phyloP scores from a whole-genome alignment of 1,284 basidiomycete species.

The Ceratobasidium sp. region DNA sequence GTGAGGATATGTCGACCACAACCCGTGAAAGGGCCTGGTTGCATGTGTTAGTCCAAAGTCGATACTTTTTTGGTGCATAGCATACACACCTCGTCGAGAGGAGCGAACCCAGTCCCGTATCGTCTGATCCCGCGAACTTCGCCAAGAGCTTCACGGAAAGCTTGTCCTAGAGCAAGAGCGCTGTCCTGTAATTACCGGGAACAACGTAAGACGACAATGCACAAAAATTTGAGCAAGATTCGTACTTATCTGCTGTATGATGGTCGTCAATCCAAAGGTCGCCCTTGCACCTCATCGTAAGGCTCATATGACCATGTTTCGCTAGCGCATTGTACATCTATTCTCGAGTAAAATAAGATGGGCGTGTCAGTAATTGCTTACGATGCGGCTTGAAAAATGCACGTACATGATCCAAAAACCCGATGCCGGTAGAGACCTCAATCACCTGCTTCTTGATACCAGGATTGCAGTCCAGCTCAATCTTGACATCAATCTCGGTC shows the following conservation, averaged over 20 bases:
- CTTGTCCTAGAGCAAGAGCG: constrained; percentile 90
- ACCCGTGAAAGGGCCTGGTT: constrained; percentile 89
- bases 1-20: constrained; percentile 97
- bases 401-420: constrained; percentile 95
- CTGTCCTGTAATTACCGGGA: constrained; percentile 75
- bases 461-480: constrained; percentile 84
- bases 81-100: constrained; percentile 86
- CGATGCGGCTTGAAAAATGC: constrained; percentile 3
- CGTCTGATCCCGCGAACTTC: constrained; percentile 94
- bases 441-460: constrained; percentile 76
- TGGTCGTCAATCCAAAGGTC: constrained; percentile 99
- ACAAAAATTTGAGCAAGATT: background rate
- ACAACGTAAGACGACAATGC: background rate
- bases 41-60: constrained; percentile 34
- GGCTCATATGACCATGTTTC: constrained; percentile 91
- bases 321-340: constrained; percentile 96
- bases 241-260: constrained; percentile 90
- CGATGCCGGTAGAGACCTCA: constrained; percentile 91
- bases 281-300: constrained; percentile 90
- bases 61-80: too few relatives aligned
- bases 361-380: too few relatives aligned
- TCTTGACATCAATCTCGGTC: constrained; percentile 83
- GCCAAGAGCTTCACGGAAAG: constrained; percentile 95
- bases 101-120: constrained; percentile 96
- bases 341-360: background rate